Base-by-base conservation (phyloP, 345 rosid genomes). In the Leavenworthia alabamica region DNA sequence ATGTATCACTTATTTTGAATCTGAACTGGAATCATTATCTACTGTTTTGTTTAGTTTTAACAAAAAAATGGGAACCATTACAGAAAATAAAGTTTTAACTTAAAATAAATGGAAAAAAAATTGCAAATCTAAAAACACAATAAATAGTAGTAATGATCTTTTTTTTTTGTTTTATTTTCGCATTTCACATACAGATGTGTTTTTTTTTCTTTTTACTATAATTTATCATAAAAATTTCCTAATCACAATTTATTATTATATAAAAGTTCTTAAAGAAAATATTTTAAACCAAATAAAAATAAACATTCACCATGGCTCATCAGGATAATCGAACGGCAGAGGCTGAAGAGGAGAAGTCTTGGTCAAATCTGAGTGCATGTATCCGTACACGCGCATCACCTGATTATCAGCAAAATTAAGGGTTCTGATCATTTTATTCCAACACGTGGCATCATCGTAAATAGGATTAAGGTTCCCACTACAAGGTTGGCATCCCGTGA, bases 401-500 rank as follows among this genome's bases (percentile, higher is more conserved):
- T 93, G 99, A 76, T 89, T 89, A 73, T 89, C 97, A 1, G 94
- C 99, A 22, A 87, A 93, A 59, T 89, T 89, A 69, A 93, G 67
- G 5, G 97, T 90, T 76, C 77, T 79, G 13, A 80, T 76, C 96
- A 93, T 89, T 71, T 79, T 85, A n/a, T 73, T 51, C 89, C 86
- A 81, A 54, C 99, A 93, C 42, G 82, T 70, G 67, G 87, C 85
- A 7, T 86, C 90, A 4, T 72, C 63, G 35, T 93, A 93, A 63
- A 64, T 77, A 58, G 42, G 77, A 58, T 84, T 84, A 56, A 82
- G 90, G 61, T 81, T 75, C 33, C 99, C 99, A 56, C 86, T 87
- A 35, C 99, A 89, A 1, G 96, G 97, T 61, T 93, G 96, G 19
- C 99, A 93, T 0, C 99, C 99, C 37, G 99, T 85, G 70, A 93